Percentiles rank a stretch among this genome's conserved stretches.
These are phyloP conservation scores for Aspergillus puulaauensis DNA, from an alignment of 2,329 filamentous ascomycete genomes.

Conservation along the genomic window DNA sequence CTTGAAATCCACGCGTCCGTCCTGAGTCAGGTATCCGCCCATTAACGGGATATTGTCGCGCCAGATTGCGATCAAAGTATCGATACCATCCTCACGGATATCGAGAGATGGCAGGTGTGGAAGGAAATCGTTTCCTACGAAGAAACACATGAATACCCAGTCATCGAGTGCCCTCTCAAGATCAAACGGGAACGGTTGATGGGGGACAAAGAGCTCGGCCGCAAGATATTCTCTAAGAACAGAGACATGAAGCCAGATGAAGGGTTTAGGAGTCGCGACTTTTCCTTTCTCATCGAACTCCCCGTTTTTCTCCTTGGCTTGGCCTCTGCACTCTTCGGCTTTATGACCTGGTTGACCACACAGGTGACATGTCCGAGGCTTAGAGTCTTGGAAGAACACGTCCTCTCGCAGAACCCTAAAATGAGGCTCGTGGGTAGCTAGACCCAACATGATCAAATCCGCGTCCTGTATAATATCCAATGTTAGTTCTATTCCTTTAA, in stretches of 20 bases:
- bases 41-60: conserved; percentile 85
- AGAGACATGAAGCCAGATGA: conserved; percentile 96
- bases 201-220: conserved; percentile 80
- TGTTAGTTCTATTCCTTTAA: conserved; percentile 19
- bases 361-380: conserved; percentile 76
- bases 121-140: conserved; percentile 97
- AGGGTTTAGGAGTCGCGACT: conserved; percentile 73
- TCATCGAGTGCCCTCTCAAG: conserved; percentile 93
- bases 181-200: conserved; percentile 84
- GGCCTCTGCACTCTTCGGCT: conserved; percentile 78
- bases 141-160: conserved; percentile 99
- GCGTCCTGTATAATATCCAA: conserved; percentile 61
- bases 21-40: conserved; percentile 95
- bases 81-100: conserved; percentile 95
- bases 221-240: conserved; percentile 90
- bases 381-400: conserved; percentile 88
- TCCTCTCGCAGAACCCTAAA: conserved; percentile 96
- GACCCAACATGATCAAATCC: conserved; percentile 96
- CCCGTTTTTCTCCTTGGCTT: conserved; percentile 72
- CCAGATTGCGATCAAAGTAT: conserved; percentile 96
- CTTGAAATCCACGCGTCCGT: conserved; percentile 84
- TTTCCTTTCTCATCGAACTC: conserved; percentile 81
- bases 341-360: conserved; percentile 94
- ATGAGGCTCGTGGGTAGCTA: conserved; percentile 95
- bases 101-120: conserved; percentile 96